These are phyloP conservation scores for Cyclotella atomus DNA, from an alignment of 108 stramenopile species.

Conservation along the genomic window DNA sequence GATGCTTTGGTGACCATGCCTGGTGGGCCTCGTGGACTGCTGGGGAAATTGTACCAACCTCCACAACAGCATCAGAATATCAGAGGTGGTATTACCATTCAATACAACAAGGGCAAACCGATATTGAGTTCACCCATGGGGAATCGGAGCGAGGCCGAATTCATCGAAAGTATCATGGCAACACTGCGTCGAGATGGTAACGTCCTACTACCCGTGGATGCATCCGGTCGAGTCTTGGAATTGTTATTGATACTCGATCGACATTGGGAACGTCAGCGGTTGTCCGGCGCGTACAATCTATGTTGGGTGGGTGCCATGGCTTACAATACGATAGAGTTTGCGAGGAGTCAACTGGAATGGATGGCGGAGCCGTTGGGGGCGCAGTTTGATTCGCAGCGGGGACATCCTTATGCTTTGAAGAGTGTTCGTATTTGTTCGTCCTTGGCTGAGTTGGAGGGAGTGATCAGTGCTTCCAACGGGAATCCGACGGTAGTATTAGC, in stretches of 20 bases:
- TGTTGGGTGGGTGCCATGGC: constrained; percentile 91
- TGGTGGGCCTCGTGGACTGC: constrained; percentile 70
- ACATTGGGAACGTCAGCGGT: constrained; percentile 85
- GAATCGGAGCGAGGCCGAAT: constrained; percentile 53
- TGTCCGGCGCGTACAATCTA: constrained; percentile 78
- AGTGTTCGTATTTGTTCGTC: constrained; percentile 61
- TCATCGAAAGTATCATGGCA: constrained; percentile 76
- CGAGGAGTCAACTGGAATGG: constrained; percentile 89
- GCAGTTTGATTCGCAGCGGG: constrained; percentile 59
- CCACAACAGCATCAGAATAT: constrained; percentile 18
- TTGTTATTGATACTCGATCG: constrained; percentile 77
- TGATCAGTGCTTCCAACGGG: constrained; percentile 36
- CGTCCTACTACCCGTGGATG: constrained; percentile 91
- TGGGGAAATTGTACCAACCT: constrained; percentile 61
- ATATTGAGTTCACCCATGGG: constrained; percentile 48
- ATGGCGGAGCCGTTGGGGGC: constrained; percentile 70
- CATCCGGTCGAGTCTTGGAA: constrained; percentile 89
- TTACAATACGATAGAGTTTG: constrained; percentile 87
- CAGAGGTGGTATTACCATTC: constrained; percentile 7
- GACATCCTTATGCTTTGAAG: constrained; percentile 69
- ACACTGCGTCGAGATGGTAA: constrained; percentile 91
- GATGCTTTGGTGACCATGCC: constrained; percentile 80
- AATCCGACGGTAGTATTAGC: constrained; percentile 87
- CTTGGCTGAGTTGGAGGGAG: constrained; percentile 59
- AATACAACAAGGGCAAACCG: constrained; percentile 43